These are phyloP conservation scores for Colletotrichum australisinense DNA, from an alignment of 2,329 filamentous ascomycete species.

Conservation along the genomic window DNA sequence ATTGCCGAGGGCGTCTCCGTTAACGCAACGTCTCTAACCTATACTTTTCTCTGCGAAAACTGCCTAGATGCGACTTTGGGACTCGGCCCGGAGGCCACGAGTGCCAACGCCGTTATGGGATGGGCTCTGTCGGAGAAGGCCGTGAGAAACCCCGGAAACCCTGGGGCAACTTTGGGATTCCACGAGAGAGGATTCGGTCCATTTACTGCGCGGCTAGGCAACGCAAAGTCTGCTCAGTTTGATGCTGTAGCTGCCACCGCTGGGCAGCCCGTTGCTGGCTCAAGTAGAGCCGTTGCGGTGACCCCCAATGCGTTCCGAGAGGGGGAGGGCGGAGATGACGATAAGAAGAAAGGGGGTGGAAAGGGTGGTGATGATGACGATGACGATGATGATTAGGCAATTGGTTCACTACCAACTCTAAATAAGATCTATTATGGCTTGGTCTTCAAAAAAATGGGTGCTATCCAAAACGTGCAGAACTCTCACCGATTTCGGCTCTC, in stretches of 20 bases:
- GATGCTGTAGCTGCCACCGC: constrained; percentile 53
- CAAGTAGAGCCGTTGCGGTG: constrained; percentile 34
- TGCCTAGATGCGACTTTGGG: constrained; percentile 46
- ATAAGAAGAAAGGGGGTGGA: constrained; percentile 39
- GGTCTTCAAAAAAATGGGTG: too few species aligned
- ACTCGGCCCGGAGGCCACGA: constrained; percentile 40
- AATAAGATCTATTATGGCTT: too few species aligned
- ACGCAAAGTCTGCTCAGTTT: constrained; percentile 49
- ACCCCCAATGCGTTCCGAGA: constrained; percentile 31
- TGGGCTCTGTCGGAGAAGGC: constrained; percentile 47
- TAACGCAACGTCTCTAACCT: constrained; percentile 55
- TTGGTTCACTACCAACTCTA: too few species aligned
- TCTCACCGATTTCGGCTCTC: too few species aligned
- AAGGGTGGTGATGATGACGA: constrained; percentile 36
- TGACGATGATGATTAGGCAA: constrained; percentile 31
- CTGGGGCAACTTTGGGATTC: constrained; percentile 42
- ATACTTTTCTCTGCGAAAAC: constrained; percentile 58
- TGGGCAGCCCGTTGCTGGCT: constrained; percentile 45
- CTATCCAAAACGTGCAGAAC: too few species aligned
- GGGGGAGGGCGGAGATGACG: constrained; percentile 36
- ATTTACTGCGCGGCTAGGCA: constrained; percentile 45
- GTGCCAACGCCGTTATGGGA: constrained; percentile 46
- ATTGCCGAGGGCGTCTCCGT: constrained; percentile 55
- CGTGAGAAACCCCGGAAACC: constrained; percentile 38
- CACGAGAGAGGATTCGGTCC: constrained; percentile 46